Base-by-base conservation (phyloP, 2,329 filamentous ascomycete genomes). In the Sclerotinia spermophila region DNA sequence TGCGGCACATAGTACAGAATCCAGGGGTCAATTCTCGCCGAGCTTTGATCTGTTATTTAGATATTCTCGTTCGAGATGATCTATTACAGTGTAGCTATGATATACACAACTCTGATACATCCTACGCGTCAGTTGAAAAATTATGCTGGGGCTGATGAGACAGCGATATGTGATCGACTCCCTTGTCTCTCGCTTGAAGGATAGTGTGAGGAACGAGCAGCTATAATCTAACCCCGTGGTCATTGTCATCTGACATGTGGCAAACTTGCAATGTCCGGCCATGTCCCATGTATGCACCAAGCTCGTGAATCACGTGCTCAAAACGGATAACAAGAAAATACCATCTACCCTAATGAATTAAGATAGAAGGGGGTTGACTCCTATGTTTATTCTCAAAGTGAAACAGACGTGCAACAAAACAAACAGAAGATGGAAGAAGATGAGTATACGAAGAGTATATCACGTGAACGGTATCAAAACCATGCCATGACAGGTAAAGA, bases 271-370 rank as follows among this genome's bases (percentile, higher is more conserved):
- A 51, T 48, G 19, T 24, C 24, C 21, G 44, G 21, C 19, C 2
- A 40, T 40, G 48, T 27, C n/a, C 48, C 48, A n/a, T 5, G 7
- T 1, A 53, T 53, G 48, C 48, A 53, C 1, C 48, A 27, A 4
- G 2, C 3, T 15, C 13, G 8, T 7, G 13, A 27, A 53, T 27
- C 48, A 53, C 55, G 33, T 58, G 55, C 21, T 1, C 1, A 5
- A 24, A 21, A n/a, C 5, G 2, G 24, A n/a, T 30, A n/a, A n/a
- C 2, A 33, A 38, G 55, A 8, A 38, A 7, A 30, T 0, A 30
- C 1, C 0, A 4, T 38, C 3, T 1, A 1, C 33, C 30, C 8
- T n/a, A 7, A 53, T 53, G 3, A 5, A 8, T 13, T 3, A 17
- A 21, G 38, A 58, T 2, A 58, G 6, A 15, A 38, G 33, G 55